phyloP scores from a whole-genome alignment of 2,329 filamentous ascomycete species.

The Fusarium avenaceum region DNA sequence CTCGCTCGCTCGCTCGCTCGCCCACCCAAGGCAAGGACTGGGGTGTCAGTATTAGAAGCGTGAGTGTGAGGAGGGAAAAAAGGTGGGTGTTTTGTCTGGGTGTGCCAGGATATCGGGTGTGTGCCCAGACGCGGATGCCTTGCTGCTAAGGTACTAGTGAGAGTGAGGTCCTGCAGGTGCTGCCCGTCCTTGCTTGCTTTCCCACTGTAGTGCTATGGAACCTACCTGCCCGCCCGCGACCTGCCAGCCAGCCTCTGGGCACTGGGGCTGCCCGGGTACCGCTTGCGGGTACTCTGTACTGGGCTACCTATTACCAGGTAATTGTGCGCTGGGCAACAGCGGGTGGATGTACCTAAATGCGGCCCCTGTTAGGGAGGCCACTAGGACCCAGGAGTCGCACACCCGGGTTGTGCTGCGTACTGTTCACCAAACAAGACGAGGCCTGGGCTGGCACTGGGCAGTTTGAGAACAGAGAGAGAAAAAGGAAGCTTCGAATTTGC shows the following conservation, averaged over 20 bases:
- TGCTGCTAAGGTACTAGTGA: neutral
- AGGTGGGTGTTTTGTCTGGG: slow-evolving; percentile 2
- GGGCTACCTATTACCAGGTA: slow-evolving; percentile 28
- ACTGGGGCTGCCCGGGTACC: slow-evolving; percentile 25
- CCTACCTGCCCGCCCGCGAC: neutral
- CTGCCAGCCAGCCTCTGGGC: neutral
- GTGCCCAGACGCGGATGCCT: slow-evolving; percentile 7
- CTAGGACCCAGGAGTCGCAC: slow-evolving; percentile 40
- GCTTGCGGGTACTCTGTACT: slow-evolving; percentile 30
- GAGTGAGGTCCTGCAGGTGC: neutral
- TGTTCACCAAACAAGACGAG: slow-evolving; percentile 24
- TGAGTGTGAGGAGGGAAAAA: neutral
- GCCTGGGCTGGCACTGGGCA: slow-evolving; percentile 4
- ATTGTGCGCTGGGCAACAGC: slow-evolving; percentile 38
- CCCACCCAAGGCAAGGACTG: neutral
- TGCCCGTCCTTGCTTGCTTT: slow-evolving; percentile 6
- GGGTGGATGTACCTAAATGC: slow-evolving; percentile 37
- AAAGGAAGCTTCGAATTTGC: slow-evolving; percentile 40
- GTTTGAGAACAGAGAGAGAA: slow-evolving; percentile 8
- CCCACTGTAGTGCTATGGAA: neutral
- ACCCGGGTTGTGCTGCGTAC: slow-evolving; percentile 22
- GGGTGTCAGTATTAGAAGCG: neutral
- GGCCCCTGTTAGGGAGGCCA: slow-evolving; percentile 42
- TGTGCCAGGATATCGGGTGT: slow-evolving; percentile 27
- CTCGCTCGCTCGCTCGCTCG: no score